phyloP scores from a whole-genome alignment of 1,139 yeast genomes.

The Suhomyces anneliseae region DNA sequence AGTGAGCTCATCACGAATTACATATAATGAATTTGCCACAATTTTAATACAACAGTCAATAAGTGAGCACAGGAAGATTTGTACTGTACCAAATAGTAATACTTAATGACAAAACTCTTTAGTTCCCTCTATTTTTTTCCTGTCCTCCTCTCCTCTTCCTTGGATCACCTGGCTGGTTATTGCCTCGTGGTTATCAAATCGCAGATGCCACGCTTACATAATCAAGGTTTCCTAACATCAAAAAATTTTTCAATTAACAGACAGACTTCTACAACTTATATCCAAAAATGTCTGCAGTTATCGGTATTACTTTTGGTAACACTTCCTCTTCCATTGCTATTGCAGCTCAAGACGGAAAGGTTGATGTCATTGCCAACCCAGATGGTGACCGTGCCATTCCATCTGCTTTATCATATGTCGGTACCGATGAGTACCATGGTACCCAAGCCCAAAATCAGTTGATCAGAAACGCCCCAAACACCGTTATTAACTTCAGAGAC shows the following conservation, averaged over 20 bases:
- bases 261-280: neutral
- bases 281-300: constrained; percentile 50
- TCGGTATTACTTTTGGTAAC: constrained; percentile 97
- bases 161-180: too few relatives aligned
- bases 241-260: constrained; percentile 5
- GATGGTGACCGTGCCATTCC: constrained; percentile 99
- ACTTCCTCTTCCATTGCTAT: constrained; percentile 93
- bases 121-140: too few relatives aligned
- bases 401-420: constrained; percentile 87
- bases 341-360: constrained; percentile 83
- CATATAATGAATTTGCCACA: too few relatives aligned
- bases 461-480: constrained; percentile 84
- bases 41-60: too few relatives aligned
- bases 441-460: constrained; percentile 93
- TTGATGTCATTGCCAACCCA: constrained; percentile 97
- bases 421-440: constrained; percentile 95
- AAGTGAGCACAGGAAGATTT: too few relatives aligned
- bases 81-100: too few relatives aligned
- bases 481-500: constrained; percentile 91
- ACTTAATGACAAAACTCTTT: too few relatives aligned
- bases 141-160: too few relatives aligned
- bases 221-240: constrained; percentile 1
- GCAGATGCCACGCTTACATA: constrained; percentile 3
- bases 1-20: too few relatives aligned
- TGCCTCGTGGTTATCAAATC: neutral